phyloP scores from a whole-genome alignment of 441 rosid genomes.

The Eutrema salsugineum region DNA sequence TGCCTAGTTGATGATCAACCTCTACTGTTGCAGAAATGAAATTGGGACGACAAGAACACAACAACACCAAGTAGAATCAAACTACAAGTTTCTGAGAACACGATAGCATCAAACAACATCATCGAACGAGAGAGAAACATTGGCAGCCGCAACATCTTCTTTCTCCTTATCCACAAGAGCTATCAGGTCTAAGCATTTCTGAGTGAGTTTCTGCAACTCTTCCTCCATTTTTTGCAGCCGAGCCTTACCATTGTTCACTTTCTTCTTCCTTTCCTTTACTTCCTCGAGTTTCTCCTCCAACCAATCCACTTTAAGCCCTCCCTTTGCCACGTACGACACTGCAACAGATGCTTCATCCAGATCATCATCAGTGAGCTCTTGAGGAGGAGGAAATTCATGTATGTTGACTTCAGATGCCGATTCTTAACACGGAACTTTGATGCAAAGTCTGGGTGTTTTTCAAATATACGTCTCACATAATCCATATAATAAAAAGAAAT shows the following conservation, averaged over 20 bases:
- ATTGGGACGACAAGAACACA: too few species aligned
- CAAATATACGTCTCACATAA: not conserved
- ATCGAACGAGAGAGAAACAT: too few species aligned
- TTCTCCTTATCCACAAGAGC: not conserved
- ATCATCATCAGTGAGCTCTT: not conserved
- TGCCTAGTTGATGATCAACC: too few species aligned
- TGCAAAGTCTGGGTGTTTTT: not conserved
- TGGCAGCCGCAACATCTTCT: too few species aligned
- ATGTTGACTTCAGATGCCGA: not conserved
- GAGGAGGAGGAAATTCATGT: not conserved
- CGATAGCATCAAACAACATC: too few species aligned
- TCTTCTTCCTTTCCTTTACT: not conserved
- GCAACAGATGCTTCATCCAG: not conserved
- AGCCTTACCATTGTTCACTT: not conserved
- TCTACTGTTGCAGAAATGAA: too few species aligned
- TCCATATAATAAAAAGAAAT: too few species aligned
- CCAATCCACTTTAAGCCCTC: slow-evolving; percentile 16
- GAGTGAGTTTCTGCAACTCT: not conserved
- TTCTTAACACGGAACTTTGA: not conserved
- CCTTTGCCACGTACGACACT: not conserved
- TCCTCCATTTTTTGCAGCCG: not conserved
- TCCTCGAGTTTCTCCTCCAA: slow-evolving; percentile 1
- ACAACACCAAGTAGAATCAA: too few species aligned
- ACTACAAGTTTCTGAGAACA: too few species aligned
- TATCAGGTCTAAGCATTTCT: not conserved